These are phyloP conservation scores for Cryptomeria japonica DNA, from an alignment of 75 land plant genomes.

Conservation along the genomic window DNA sequence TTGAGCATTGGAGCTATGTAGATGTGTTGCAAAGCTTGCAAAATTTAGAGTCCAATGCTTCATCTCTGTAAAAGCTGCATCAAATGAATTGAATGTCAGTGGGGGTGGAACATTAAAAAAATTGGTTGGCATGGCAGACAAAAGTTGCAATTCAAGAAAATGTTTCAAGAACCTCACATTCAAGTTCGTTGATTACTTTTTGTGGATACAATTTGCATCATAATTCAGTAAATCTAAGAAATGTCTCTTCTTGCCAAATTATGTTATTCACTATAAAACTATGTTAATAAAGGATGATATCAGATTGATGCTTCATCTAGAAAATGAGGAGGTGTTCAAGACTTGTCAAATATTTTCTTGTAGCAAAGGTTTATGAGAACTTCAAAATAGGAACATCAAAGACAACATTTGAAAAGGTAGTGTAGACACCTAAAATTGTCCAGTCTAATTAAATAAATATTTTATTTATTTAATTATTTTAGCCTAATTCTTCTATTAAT, in stretches of 20 bases:
- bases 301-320: too few relatives aligned
- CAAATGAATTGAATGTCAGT: not conserved
- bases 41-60: constrained; percentile 48
- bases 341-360: constrained; percentile 80
- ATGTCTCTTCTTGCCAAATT: too few relatives aligned
- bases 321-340: constrained; percentile 77
- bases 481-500: too few relatives aligned
- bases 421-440: too few relatives aligned
- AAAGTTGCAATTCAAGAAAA: constrained; percentile 90
- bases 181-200: constrained; percentile 44
- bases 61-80: not conserved
- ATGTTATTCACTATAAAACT: too few relatives aligned
- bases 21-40: constrained; percentile 87
- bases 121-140: constrained; percentile 77
- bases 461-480: too few relatives aligned
- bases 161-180: constrained; percentile 98
- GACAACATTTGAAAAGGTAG: constrained; percentile 90
- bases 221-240: not conserved
- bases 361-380: constrained; percentile 91
- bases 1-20: constrained; percentile 92
- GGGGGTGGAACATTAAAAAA: constrained; percentile 24
- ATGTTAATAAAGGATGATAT: too few relatives aligned
- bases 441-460: too few relatives aligned
- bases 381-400: constrained; percentile 82
- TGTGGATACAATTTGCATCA: not conserved